Base-by-base conservation (phyloP, 2,329 filamentous ascomycete species). In the Cordyceps javanica region DNA sequence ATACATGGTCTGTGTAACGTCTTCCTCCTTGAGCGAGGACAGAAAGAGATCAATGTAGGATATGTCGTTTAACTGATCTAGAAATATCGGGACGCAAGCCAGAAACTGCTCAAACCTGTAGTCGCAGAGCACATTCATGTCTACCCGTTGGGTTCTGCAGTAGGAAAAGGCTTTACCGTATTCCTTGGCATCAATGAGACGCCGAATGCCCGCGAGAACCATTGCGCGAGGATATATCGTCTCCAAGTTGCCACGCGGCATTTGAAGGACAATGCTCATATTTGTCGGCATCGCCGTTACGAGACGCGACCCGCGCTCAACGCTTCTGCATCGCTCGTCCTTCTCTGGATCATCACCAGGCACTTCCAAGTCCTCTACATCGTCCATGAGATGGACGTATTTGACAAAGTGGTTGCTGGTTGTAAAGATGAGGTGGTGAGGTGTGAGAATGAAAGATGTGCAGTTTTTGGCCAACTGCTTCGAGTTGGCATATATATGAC, bases 81-180 rank as follows among this genome's bases (percentile, higher is more conserved):
- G 77, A 66, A 99, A 96, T 0, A 89, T 72, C 0, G 80, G 78
- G 11, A 96, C 82, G 62, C 86, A 89, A 4, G 80, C 75, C 69
- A 97, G 80, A 68, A 99, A 97, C 63, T 95, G 89, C 38, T 86
- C 80, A 0, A 93, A 91, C n/a, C 86, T 85, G 72, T 97, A 90
- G 67, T 99, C 94, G 67, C 96, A 93, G 2, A 99, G 77, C 60
- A 99, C 93, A 67, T 99, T 99, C 88, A 97, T 92, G 67, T 99
- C 94, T 1, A 99, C 94, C 64, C 95, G 85, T 69, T 99, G 95
- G 23, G 87, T 93, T 52, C 94, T 86, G 69, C 94, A 97, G 61
- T 91, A 87, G 23, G 89, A 77, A 69, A 97, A 99, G 0, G 94
- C 94, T 53, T 83, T 84, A 50, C 82, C 83, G 67, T 97, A 99